Base-by-base conservation (phyloP, 148 eudicot species). In the Fagopyrum homotropicum region DNA sequence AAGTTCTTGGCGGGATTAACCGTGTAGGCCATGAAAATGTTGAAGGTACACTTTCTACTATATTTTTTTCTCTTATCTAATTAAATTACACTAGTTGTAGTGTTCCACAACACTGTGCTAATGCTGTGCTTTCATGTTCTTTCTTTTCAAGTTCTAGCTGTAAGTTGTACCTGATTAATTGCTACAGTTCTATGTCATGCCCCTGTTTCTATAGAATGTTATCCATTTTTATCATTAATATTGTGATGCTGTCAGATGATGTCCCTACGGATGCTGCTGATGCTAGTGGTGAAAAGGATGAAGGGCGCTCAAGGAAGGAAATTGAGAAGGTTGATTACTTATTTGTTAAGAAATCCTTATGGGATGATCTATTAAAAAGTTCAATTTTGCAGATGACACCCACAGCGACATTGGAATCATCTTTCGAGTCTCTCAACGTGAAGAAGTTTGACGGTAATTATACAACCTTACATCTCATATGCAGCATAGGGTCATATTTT, bases 1-100 rank as follows among this genome's bases (percentile, higher is more conserved):
- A 92, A 80, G 97, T 95, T 72, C 98, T 95, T 74, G 93, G 96
- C 78, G 98, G 97, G 79, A 90, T 95, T 74, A 95, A 90, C 81
- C 87, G 98, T 77, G 96, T 89, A 54, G 97, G 97, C 16, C 88
- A 83, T 82, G 96, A 90, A 74, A 82, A 84, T 71, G 92, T 84
- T 49, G 86, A 81, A 82, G 93, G 96, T 87, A 40, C n/a, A 12
- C 45, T 64, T 64, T 29, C n/a, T 64, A 64, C 40, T 35, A 64
- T 63, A 29, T 8, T 49, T 0, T 35, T 63, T 9, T 63, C 16
- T 63, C 44, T 30, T 45, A 63, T 63, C 69, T 30, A 63, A 63
- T 63, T 29, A 63, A 29, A 9, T 63, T 29, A 2, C 11, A 7
- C 4, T 26, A 26, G 40, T 0, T 26, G 9, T 61, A 61, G 9